Base-by-base conservation (phyloP, 768 basidiomycete species). In the Tricholoma sp. region DNA sequence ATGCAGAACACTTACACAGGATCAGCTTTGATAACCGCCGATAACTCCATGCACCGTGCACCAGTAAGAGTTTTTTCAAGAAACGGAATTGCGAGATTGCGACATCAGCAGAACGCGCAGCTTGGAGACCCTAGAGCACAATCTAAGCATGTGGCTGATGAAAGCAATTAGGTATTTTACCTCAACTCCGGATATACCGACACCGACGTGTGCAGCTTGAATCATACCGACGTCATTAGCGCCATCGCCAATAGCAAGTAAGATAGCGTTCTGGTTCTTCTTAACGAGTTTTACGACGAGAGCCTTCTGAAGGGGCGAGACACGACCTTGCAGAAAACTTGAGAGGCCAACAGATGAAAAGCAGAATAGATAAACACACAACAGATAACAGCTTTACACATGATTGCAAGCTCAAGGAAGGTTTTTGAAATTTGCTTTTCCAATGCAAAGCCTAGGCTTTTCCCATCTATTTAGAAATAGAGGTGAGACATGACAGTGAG, bases 201-300 rank as follows among this genome's bases (percentile, higher is more conserved):
- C 88, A 29, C 96, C 96, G 47, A 98, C 91, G 67, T 98, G 96
- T 0, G 96, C 96, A 34, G 96, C 96, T 69, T 98, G 96, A 58
- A 98, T 98, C 96, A 98, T 98, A 68, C 92, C 92, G 63, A 98
- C 96, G 70, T 98, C 96, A 70, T 98, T 98, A 1, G 96, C 96
- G 51, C 96, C 96, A 62, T 98, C 96, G 19, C 96, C 96, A 52
- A 98, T 98, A 3, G 96, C 96, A 8, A 98, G 82, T n/a, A 97
- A 77, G 54, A 97, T 92, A 6, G 94, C 81, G 57, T 93, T 92
- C 64, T 88, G 85, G 69, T 96, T 95, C 72, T 95, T 95, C 79
- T 98, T 98, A 55, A 98, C 96, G n/a, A 98, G 83, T 72, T 98
- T 98, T 61, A 98, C 96, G 4, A 98, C 95, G 37, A 97, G 81